Evolutionary conservation across 2,329 filamentous ascomycete species (phyloP).

Genomic region (Trichoderma sp.): DNA sequence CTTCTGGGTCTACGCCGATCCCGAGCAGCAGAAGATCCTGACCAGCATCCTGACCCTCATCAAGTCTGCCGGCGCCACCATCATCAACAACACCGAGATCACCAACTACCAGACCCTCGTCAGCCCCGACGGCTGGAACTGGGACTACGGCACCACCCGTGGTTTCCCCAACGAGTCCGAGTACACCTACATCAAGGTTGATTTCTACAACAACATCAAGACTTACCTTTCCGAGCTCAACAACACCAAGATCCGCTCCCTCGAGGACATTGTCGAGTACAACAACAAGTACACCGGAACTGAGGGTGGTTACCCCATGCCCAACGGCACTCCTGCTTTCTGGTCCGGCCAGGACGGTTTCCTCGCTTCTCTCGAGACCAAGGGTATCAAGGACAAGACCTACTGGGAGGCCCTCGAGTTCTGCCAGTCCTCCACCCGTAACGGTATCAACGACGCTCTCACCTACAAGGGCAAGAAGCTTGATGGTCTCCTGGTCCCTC

Average conservation of each 20-base stretch:
- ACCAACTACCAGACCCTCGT: conserved; percentile 61
- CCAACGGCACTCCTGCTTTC: conserved; percentile 58
- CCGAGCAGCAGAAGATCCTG: conserved; percentile 54
- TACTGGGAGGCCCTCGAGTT: conserved; percentile 67
- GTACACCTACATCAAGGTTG: conserved; percentile 69
- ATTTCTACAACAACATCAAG: conserved; percentile 63
- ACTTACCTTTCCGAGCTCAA: conserved; percentile 60
- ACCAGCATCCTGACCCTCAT: conserved; percentile 49
- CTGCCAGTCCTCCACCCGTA: conserved; percentile 55
- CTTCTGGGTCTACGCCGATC: conserved; percentile 63
- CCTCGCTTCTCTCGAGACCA: conserved; percentile 57
- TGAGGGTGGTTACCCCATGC: conserved; percentile 63
- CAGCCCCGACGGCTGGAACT: conserved; percentile 68
- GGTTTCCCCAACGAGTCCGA: conserved; percentile 70
- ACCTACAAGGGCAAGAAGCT: conserved; percentile 45
- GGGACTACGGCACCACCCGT: conserved; percentile 62
- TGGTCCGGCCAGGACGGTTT: conserved; percentile 70
- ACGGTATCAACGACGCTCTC: conserved; percentile 69
- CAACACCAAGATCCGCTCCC: conserved; percentile 56
- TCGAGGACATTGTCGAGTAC: conserved; percentile 65
- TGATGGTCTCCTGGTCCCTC: conserved; percentile 64
- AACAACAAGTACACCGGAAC: conserved; percentile 61
- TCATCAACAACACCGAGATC: conserved; percentile 69
- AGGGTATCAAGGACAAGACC: conserved; percentile 59
- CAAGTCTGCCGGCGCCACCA: conserved; percentile 58